Evolutionary conservation across 768 basidiomycete species (phyloP).

Genomic region (Leccinum rimulosum): DNA sequence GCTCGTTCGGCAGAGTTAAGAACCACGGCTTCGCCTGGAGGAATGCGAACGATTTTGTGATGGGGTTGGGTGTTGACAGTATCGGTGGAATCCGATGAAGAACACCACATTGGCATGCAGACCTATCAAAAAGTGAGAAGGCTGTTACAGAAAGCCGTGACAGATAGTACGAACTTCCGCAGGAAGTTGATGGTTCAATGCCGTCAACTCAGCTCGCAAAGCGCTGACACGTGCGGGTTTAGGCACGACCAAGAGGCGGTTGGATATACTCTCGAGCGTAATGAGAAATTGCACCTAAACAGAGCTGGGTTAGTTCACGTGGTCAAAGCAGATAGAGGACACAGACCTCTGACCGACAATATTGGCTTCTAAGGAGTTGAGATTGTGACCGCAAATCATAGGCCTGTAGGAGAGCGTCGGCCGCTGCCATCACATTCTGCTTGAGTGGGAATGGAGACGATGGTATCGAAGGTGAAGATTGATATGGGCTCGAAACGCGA

Average conservation of each 20-base stretch:
- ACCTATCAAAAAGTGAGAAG: conserved; percentile 44
- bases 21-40: conserved; percentile 96
- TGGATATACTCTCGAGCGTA: conserved; percentile 88
- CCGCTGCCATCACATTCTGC: conserved; percentile 41
- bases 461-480: conserved; percentile 71
- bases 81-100: conserved; percentile 57
- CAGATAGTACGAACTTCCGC: conserved; percentile 66
- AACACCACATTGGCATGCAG: conserved; percentile 87
- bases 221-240: conserved; percentile 94
- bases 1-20: conserved; percentile 97
- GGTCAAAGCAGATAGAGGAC: background rate
- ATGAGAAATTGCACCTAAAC: conserved; percentile 80
- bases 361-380: conserved; percentile 79
- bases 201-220: conserved; percentile 92
- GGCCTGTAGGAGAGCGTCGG: conserved; percentile 59
- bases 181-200: conserved; percentile 92
- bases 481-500: conserved; percentile 47
- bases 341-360: conserved; percentile 81
- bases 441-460: conserved; percentile 44
- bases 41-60: conserved; percentile 94
- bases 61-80: conserved; percentile 58
- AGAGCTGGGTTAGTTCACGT: background rate
- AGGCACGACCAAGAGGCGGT: conserved; percentile 87
- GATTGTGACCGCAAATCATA: conserved; percentile 69
- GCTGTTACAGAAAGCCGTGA: background rate